Conservation (phyloP, 2,329 filamentous ascomycete genomes). For the Nannizziopsis barbatae region DNA sequence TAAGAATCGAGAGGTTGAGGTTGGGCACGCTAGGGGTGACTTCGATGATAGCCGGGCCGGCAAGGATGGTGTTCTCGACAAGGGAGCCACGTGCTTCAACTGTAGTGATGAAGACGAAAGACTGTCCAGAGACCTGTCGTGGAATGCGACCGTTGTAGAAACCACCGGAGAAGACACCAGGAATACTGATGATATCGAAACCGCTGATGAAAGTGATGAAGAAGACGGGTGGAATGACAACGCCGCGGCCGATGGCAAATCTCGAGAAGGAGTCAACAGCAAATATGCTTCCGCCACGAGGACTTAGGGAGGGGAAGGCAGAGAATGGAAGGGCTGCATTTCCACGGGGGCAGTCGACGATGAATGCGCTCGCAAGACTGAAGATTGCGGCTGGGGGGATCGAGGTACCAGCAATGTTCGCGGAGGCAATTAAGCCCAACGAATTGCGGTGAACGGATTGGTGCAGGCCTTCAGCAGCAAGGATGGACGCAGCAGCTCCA, state of each 20-base stretch:
- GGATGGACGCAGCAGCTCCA: constrained; percentile 50
- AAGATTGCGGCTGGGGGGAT: constrained; percentile 49
- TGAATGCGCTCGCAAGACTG: constrained; percentile 54
- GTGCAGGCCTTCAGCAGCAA: constrained; percentile 56
- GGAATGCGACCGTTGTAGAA: constrained; percentile 20
- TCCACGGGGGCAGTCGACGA: constrained; percentile 45
- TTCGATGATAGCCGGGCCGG: constrained; percentile 26
- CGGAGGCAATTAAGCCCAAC: constrained; percentile 42
- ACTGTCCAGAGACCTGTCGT: constrained; percentile 21
- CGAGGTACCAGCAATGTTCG: constrained; percentile 51
- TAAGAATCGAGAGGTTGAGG: constrained; percentile 9
- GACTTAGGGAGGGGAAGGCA: constrained; percentile 44
- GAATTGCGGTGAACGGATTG: constrained; percentile 48
- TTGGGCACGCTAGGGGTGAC: constrained; percentile 15
- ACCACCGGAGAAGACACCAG: constrained; percentile 11
- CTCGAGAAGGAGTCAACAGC: constrained; percentile 13
- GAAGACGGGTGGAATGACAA: constrained; percentile 14
- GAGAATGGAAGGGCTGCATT: constrained; percentile 50
- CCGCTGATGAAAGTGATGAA: constrained; percentile 19
- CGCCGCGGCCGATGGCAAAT: constrained; percentile 15
- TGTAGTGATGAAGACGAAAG: constrained; percentile 23
- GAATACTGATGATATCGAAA: constrained; percentile 19
- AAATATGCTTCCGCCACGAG: constrained; percentile 15
- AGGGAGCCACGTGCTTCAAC: constrained; percentile 14
- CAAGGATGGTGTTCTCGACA: constrained; percentile 23